Percentiles rank a stretch among this genome's conserved stretches.
Conservation (phyloP, 495 filamentous ascomycete genomes). For the Copromyces sp. region DNA sequence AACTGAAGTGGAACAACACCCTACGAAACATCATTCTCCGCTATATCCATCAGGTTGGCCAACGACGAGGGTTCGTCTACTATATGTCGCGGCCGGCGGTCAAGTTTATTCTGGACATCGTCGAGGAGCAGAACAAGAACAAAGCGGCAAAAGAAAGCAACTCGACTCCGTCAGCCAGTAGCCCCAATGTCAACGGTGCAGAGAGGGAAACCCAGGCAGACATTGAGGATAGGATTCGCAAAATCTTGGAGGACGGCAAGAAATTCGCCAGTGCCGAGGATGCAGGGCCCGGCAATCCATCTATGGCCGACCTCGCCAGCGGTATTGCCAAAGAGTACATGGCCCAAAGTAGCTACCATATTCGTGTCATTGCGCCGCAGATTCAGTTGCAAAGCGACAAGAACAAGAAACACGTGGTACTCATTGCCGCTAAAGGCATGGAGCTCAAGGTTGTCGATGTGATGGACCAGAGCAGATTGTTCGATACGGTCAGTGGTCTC, state of each 20-base stretch:
- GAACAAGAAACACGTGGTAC: constrained; percentile 81
- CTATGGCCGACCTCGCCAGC: constrained; percentile 52
- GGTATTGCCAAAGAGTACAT: constrained; percentile 83
- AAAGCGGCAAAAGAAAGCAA: constrained; percentile 34
- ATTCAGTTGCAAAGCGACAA: constrained; percentile 98
- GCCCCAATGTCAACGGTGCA: constrained; percentile 26
- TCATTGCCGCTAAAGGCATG: constrained; percentile 95
- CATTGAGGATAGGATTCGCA: constrained; percentile 77
- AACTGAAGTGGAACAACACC: constrained; percentile 97
- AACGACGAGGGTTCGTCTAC: constrained; percentile 92
- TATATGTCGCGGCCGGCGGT: constrained; percentile 92
- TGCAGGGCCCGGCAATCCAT: constrained; percentile 22
- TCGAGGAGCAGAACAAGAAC: constrained; percentile 79
- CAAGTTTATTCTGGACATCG: constrained; percentile 95
- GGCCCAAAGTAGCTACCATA: constrained; percentile 87
- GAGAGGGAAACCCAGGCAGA: constrained; percentile 50
- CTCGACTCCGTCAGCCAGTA: constrained; percentile 26
- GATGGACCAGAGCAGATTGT: constrained; percentile 89
- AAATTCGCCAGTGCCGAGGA: constrained; percentile 73
- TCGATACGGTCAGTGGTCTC: constrained; percentile 85
- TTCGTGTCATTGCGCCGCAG: constrained; percentile 91
- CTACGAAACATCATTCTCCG: constrained; percentile 91
- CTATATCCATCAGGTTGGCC: constrained; percentile 95
- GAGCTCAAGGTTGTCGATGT: constrained; percentile 93
- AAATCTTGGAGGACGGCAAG: constrained; percentile 75